Evolutionary conservation across 768 basidiomycete species (phyloP), one percentile per base, ranked within the genome.

Genomic region (Xerocomus spinulosus): DNA sequence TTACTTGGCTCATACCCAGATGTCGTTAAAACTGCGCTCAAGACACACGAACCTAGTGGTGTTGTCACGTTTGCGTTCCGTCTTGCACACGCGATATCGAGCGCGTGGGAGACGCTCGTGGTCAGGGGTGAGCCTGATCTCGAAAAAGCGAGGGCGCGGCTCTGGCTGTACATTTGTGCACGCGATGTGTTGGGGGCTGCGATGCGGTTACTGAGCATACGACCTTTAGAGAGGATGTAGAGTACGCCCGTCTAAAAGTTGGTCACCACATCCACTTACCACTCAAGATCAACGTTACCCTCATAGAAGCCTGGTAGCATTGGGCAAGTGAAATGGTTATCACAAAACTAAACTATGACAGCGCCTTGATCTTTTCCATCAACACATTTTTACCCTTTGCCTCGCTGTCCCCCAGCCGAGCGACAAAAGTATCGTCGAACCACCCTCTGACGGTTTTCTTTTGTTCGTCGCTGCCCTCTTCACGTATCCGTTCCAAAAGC

Each of bases 161-260:
- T 98, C 74, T 95, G 84, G 79, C 63, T 98, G 66, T 99, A 91
- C 67, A 73, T 92, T 55, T 82, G 80, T 60, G 91, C 94, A 38
- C 77, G 87, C 69, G 89, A 95, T 60, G 94, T 96, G n/a, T 73
- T 99, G 53, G 86, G 76, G 5, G 81, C 81, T 41, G 85, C 88
- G 36, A 87, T 99, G 87, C 76, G 83, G 62, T 63, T 98, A 68
- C 66, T 99, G 60, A 95, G 88, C 56, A 79, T 97, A 56, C 79
- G 83, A 39, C 95, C 95, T 9, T 70, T 99, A 45, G 92, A 96
- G 71, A 75, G 92, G 66, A 98, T 98, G 95, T 98, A 72, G 39
- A 47, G n/a, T n/a, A n/a, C n/a, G n/a, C n/a, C n/a, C n/a, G n/a
- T n/a, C n/a, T n/a, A n/a, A n/a, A n/a, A n/a, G n/a, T n/a, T n/a